Percentiles rank a stretch among this genome's conserved stretches.
Conservation (phyloP, 2,329 filamentous ascomycete species). For the Geosmithia flava region DNA sequence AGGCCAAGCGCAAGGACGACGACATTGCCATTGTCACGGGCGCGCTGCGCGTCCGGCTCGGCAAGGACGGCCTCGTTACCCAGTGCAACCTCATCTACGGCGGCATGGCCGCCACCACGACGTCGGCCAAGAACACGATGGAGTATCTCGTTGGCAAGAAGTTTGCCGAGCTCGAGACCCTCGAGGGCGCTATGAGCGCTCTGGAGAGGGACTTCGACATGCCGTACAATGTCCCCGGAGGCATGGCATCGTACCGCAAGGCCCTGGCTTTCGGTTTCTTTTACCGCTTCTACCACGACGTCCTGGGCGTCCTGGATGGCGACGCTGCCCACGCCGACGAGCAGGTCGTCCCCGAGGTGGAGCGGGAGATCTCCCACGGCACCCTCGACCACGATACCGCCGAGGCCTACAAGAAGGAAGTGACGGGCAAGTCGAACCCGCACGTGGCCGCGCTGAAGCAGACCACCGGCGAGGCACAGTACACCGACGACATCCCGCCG, state of each 20-base stretch:
- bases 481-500: slow-evolving; percentile 86
- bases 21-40: slow-evolving; percentile 96
- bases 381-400: slow-evolving; percentile 66
- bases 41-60: slow-evolving; percentile 63
- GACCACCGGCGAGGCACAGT: slow-evolving; percentile 85
- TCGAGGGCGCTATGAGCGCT: slow-evolving; percentile 82
- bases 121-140: slow-evolving; percentile 71
- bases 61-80: slow-evolving; percentile 56
- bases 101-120: slow-evolving; percentile 86
- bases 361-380: slow-evolving; percentile 70
- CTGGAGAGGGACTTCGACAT: slow-evolving; percentile 86
- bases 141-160: slow-evolving; percentile 64
- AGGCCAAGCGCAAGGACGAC: slow-evolving; percentile 93
- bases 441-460: slow-evolving; percentile 92
- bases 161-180: slow-evolving; percentile 67
- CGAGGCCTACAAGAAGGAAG: slow-evolving; percentile 65
- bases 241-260: slow-evolving; percentile 94
- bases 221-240: slow-evolving; percentile 81
- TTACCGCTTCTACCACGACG: slow-evolving; percentile 92
- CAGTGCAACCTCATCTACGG: slow-evolving; percentile 79
- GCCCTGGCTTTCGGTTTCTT: slow-evolving; percentile 88
- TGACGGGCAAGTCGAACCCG: slow-evolving; percentile 74
- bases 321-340: slow-evolving; percentile 40
- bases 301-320: slow-evolving; percentile 50
- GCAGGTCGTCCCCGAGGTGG: slow-evolving; percentile 73